Evolutionary conservation across 1,284 basidiomycete genomes (phyloP), one percentile per base, ranked within the genome.

Genomic region (Tilletia horrida): DNA sequence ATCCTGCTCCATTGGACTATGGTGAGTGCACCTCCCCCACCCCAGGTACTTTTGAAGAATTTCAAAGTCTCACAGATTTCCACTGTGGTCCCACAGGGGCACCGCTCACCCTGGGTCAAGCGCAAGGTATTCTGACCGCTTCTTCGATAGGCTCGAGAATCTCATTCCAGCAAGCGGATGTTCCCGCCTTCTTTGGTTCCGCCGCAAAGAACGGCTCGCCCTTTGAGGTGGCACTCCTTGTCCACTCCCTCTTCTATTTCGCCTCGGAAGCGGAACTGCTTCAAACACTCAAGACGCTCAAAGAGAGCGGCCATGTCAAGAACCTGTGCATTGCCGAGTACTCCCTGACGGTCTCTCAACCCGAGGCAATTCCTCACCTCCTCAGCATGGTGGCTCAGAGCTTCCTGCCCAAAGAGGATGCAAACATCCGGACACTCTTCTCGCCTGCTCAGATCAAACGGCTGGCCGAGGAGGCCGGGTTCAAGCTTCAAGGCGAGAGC

Each of bases 211-310:
- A 21, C 35, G 42, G 8, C 16, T 13, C 44, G 1, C 69, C 62
- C 3, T 84, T 79, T 73, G 82, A 83, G 69, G 78, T 81, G 27
- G 84, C 78, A 0, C 80, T 85, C 23, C 77, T 85, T 48, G 79
- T 82, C 6, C 83, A 84, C 69, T 83, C 83, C 76, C 75, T 82
- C 40, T 85, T 83, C 82, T 85, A 85, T 79, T 84, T 85, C 73
- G 62, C 82, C 57, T 82, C 83, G 16, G 83, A 83, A 8, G 57
- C 73, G 16, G 76, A 78, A 31, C 71, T 85, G 67, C 48, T 69
- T 27, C 69, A 78, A n/a, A 85, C 82, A n/a, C 75, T 85, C 29
- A 67, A 66, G 11, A 77, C 75, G 11, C 76, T 84, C 18, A 55
- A 55, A 21, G 45, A 18, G 16, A 55, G 25, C 31, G 27, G 25